These are phyloP conservation scores for Calonectria pseudoreteaudii DNA, from an alignment of 2,329 filamentous ascomycete species.

Conservation along the genomic window DNA sequence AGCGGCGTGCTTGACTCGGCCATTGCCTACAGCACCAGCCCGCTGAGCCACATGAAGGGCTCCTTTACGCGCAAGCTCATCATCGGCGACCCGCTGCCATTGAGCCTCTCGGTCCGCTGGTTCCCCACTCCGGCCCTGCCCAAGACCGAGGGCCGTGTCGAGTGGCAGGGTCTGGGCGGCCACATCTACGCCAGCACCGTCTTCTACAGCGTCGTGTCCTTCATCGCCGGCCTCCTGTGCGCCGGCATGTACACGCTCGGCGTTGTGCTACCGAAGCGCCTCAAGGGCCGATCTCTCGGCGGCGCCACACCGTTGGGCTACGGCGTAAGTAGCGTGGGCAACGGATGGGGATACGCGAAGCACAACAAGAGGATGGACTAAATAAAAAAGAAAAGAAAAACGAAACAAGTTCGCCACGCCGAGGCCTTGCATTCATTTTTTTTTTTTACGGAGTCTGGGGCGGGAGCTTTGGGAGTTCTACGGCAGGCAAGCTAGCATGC, in stretches of 20 bases:
- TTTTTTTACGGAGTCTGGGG: slow-evolving; percentile 38
- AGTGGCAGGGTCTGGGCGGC: slow-evolving; percentile 74
- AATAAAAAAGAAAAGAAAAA: too few species aligned
- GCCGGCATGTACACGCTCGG: slow-evolving; percentile 72
- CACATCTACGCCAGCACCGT: slow-evolving; percentile 73
- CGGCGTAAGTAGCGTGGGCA: slow-evolving; percentile 63
- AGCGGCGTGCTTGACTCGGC: slow-evolving; percentile 88
- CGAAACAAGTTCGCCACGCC: not conserved
- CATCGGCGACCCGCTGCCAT: slow-evolving; percentile 85
- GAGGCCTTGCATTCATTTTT: slow-evolving; percentile 36
- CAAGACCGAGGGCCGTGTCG: slow-evolving; percentile 72
- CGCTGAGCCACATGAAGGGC: slow-evolving; percentile 70
- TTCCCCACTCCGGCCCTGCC: slow-evolving; percentile 81
- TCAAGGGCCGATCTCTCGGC: slow-evolving; percentile 63
- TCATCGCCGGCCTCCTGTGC: slow-evolving; percentile 65
- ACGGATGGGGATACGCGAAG: slow-evolving; percentile 66
- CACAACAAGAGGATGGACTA: slow-evolving; percentile 65
- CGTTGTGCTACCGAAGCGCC: slow-evolving; percentile 65
- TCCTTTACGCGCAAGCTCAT: slow-evolving; percentile 74
- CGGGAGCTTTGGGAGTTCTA: slow-evolving; percentile 28
- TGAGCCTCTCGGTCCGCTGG: slow-evolving; percentile 88
- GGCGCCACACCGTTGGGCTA: slow-evolving; percentile 70
- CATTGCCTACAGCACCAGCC: slow-evolving; percentile 86
- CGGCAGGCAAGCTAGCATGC: slow-evolving; percentile 17
- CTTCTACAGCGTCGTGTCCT: slow-evolving; percentile 71